phyloP scores from a whole-genome alignment of 352 stramenopile genomes.

The Phytophthora megakarya region DNA sequence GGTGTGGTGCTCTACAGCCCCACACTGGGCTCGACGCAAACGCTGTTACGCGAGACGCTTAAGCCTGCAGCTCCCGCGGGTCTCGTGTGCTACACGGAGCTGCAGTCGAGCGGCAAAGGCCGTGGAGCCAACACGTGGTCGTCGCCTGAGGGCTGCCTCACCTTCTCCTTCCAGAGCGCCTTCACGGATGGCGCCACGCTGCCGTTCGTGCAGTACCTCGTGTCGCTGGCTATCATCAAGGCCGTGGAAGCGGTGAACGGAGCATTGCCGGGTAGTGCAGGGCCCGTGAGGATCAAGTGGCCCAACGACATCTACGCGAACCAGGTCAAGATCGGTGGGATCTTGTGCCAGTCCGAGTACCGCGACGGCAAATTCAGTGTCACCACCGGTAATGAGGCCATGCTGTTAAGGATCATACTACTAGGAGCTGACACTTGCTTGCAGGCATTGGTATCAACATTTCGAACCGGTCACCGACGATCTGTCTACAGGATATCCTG shows the following conservation, averaged over 20 bases:
- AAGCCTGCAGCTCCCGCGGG: slow-evolving; percentile 62
- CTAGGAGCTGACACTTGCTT: slow-evolving; percentile 38
- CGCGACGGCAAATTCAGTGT: slow-evolving; percentile 78
- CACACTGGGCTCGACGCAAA: slow-evolving; percentile 81
- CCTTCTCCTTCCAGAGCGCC: slow-evolving; percentile 89
- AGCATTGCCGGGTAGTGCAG: slow-evolving; percentile 30
- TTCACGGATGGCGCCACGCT: slow-evolving; percentile 82
- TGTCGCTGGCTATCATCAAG: slow-evolving; percentile 86
- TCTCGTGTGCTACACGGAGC: slow-evolving; percentile 81
- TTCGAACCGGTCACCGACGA: slow-evolving; percentile 86
- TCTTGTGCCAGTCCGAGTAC: slow-evolving; percentile 91
- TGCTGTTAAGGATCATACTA: neutral
- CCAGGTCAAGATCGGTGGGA: slow-evolving; percentile 89
- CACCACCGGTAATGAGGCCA: slow-evolving; percentile 60
- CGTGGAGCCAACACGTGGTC: slow-evolving; percentile 87
- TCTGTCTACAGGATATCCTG: slow-evolving; percentile 85
- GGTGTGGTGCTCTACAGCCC: slow-evolving; percentile 76
- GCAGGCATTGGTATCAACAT: slow-evolving; percentile 90
- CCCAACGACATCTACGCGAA: slow-evolving; percentile 93
- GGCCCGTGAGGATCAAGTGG: slow-evolving; percentile 91
- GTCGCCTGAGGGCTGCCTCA: slow-evolving; percentile 88
- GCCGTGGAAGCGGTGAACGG: slow-evolving; percentile 69
- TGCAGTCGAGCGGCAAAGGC: slow-evolving; percentile 82
- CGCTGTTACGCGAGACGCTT: slow-evolving; percentile 78
- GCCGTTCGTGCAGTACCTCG: slow-evolving; percentile 91